Percentiles rank a stretch among this genome's conserved stretches.
Conservation (phyloP, 129 eudicot genomes). For the Flaveria linearis region DNA sequence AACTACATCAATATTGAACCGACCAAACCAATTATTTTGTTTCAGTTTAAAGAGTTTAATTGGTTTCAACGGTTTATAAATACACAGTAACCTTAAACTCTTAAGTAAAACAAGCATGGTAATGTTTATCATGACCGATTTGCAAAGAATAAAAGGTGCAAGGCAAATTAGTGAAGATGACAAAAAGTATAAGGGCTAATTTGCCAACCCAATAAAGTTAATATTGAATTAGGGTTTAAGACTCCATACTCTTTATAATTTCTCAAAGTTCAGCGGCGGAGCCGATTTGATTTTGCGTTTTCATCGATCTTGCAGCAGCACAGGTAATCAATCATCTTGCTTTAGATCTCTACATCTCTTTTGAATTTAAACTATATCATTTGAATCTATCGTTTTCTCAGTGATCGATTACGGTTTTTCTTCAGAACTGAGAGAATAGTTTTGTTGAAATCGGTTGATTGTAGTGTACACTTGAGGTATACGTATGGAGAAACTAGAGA, state of each 20-base stretch:
- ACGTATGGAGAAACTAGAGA: not conserved
- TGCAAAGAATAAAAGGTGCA: not conserved
- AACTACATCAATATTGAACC: no score
- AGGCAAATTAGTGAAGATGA: not conserved
- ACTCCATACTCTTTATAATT: conserved; percentile 30
- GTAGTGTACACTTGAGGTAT: not conserved
- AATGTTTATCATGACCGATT: not conserved
- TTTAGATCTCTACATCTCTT: no score
- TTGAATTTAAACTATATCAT: not conserved
- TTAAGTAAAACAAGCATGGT: no score
- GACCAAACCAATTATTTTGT: no score
- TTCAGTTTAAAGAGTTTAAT: no score
- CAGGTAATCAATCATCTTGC: conserved; percentile 12
- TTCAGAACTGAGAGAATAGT: not conserved
- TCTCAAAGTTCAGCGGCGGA: conserved; percentile 27
- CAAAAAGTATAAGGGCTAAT: conserved; percentile 28
- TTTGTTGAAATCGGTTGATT: not conserved
- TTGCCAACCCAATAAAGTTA: not conserved
- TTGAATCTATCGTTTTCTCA: not conserved
- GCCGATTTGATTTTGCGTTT: conserved; percentile 20
- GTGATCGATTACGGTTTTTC: not conserved
- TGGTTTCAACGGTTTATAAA: no score
- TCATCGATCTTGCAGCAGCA: conserved; percentile 25
- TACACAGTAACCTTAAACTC: no score
- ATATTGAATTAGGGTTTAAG: conserved; percentile 30